These are phyloP conservation scores for Adenanthera pavonina DNA, from an alignment of 306 rosid genomes.

Conservation along the genomic window DNA sequence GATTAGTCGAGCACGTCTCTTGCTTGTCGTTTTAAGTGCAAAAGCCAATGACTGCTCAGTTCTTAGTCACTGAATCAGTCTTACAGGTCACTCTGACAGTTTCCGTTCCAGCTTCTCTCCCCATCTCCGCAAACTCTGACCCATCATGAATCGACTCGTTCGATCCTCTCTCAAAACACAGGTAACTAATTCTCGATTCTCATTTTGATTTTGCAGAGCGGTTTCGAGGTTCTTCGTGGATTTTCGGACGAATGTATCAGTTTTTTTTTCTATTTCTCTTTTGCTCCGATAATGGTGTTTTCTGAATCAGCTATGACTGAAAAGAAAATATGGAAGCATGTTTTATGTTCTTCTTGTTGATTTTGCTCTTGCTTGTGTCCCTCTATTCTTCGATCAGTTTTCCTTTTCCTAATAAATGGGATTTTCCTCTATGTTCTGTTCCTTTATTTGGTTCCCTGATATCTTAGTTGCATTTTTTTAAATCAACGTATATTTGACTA, in stretches of 20 bases:
- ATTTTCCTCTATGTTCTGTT: not conserved
- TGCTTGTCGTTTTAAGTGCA: not conserved
- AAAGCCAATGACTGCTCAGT: not conserved
- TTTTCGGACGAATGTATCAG: not conserved
- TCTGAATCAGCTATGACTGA: not conserved
- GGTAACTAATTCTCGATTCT: conserved; percentile 39
- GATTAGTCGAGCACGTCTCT: not conserved
- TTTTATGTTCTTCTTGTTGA: not conserved
- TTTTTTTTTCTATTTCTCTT: not conserved
- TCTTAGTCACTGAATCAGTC: not conserved
- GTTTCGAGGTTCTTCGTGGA: not conserved
- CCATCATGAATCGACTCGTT: conserved; percentile 1
- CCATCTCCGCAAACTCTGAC: not conserved
- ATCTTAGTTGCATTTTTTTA: not conserved
- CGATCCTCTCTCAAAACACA: conserved; percentile 34
- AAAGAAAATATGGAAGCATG: not conserved
- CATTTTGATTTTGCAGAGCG: not conserved
- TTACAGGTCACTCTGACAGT: not conserved
- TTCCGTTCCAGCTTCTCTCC: not conserved
- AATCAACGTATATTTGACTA: not conserved
- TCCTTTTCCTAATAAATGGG: not conserved
- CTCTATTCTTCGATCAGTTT: not conserved
- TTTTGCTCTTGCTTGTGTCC: not conserved
- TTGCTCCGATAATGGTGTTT: not conserved
- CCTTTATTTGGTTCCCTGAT: not conserved